Evolutionary conservation across 192 early-diverging fungal genomes (phyloP), one percentile per base, ranked within the genome.

Genomic region (Physocladia obscura): DNA sequence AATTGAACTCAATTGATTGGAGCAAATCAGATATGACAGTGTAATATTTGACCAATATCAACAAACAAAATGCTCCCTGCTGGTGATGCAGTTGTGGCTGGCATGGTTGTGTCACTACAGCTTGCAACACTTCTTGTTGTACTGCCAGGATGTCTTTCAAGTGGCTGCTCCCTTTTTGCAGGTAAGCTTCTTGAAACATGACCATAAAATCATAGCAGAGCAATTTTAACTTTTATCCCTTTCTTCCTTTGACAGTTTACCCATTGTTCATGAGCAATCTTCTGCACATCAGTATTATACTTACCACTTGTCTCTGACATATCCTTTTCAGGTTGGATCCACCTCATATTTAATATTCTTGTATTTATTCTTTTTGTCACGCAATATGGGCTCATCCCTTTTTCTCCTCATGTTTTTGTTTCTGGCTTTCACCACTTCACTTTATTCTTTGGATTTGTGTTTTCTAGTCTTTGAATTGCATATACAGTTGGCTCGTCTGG

Each of bases 321-420:
- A 13, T 44, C 40, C 40, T 44, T 44, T 44, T 44, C 35, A 57
- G 65, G 65, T 26, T 68, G 65, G 65, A 6, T 68, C 65, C 65
- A 68, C 54, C 54, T 68, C 32, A 11, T 68, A 11, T 37, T 68
- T 49, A 68, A 68, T 29, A 56, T 57, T 24, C 50, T 68, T 24
- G 50, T 52, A 17, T 68, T 68, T 30, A 38, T 34, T 13, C 65
- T 52, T 24, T 57, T 68, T 31, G 65, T 39, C 5, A 49, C 65
- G 65, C 15, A 54, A 68, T 24, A 68, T 68, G 65, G 65, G 65
- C 4, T 56, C 65, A 4, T 68, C 54, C 38, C 65, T 52, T 17
- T 56, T 68, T 13, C 37, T 68, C 1, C 65, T 56, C 47, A 21
- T 68, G 2, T 17, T 57, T 26, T 27, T 68, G 1, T 38, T 68